These are phyloP conservation scores for Thraustochytrium striatum DNA, from an alignment of 352 stramenopile genomes.

Conservation along the genomic window DNA sequence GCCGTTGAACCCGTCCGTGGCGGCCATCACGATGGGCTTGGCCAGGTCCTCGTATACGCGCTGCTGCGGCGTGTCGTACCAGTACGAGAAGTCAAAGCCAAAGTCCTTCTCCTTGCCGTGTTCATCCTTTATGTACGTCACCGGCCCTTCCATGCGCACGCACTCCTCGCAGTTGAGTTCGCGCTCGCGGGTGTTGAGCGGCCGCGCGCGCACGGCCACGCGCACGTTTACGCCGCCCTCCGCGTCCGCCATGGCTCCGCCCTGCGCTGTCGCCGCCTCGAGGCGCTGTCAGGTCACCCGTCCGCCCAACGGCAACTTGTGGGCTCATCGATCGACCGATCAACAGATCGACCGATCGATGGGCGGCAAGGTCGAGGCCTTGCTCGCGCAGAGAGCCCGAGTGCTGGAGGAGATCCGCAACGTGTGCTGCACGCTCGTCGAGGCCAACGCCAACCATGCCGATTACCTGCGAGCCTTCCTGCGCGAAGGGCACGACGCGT, in stretches of 20 bases:
- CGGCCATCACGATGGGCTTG: slow-evolving; percentile 61
- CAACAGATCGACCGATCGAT: background rate
- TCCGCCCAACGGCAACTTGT: background rate
- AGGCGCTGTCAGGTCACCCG: background rate
- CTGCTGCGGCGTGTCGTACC: slow-evolving; percentile 65
- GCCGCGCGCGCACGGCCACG: slow-evolving; percentile 77
- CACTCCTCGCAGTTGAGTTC: slow-evolving; percentile 47
- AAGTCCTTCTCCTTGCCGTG: slow-evolving; percentile 59
- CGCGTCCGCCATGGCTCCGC: background rate
- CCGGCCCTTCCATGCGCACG: slow-evolving; percentile 18
- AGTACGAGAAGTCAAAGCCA: slow-evolving; percentile 76
- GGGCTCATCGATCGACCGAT: background rate
- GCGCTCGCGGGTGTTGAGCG: slow-evolving; percentile 73
- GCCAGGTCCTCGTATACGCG: slow-evolving; percentile 74
- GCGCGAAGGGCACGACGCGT: background rate
- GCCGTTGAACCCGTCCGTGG: slow-evolving; percentile 52
- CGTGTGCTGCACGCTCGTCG: background rate
- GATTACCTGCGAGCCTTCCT: slow-evolving; percentile 10
- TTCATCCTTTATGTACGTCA: slow-evolving; percentile 52
- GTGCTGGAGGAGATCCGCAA: slow-evolving; percentile 8
- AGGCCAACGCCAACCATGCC: background rate
- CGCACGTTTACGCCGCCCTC: slow-evolving; percentile 65
- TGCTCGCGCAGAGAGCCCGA: background rate
- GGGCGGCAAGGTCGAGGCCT: slow-evolving; percentile 5
- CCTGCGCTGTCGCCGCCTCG: background rate